Evolutionary conservation across 306 rosid genomes (phyloP), one percentile per base, ranked within the genome.

Genomic region (Vicia faba): DNA sequence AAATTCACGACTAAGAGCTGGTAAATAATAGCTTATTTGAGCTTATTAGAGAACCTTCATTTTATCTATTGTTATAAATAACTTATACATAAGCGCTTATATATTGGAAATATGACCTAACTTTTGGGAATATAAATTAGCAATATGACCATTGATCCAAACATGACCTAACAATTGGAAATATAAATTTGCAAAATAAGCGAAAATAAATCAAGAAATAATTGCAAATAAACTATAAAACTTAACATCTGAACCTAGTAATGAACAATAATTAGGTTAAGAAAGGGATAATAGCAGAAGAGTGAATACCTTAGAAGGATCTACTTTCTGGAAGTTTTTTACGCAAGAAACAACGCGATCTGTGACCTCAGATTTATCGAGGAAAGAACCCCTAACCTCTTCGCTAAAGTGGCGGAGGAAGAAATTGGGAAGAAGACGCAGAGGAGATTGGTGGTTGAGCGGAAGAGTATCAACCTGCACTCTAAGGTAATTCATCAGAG

Each of bases 251-350:
- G 16, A 61, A 61, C 11, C 64, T 28, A 50, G 6, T 23, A 45
- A 58, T 14, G 54, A 59, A 59, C 8, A 61, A 13, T 2, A 20
- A 60, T 46, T 1, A 0, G 16, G 5, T 1, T 14, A 12, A 9
- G 7, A 50, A 50, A 9, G 6, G 29, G 12, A 50, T 9, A 1
- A 19, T 8, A 19, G 28, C 18, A 19, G 15, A 11, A 54, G 36
- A 54, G 11, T 54, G 16, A 54, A 13, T 46, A 92, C 98, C 98
- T 89, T 90, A 45, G 92, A 79, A 16, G 99, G 96, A 48, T 93
- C 95, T 19, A 90, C 88, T 77, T 93, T 93, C 85, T 90, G 96
- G 83, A 90, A 93, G 65, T 86, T 93, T 83, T 93, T 93, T 74
- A 93, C 97, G 31, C 92, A 93, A 41, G 86, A 75, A 71, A 93